phyloP scores from a whole-genome alignment of 768 basidiomycete genomes.

The Jaapia argillacea region DNA sequence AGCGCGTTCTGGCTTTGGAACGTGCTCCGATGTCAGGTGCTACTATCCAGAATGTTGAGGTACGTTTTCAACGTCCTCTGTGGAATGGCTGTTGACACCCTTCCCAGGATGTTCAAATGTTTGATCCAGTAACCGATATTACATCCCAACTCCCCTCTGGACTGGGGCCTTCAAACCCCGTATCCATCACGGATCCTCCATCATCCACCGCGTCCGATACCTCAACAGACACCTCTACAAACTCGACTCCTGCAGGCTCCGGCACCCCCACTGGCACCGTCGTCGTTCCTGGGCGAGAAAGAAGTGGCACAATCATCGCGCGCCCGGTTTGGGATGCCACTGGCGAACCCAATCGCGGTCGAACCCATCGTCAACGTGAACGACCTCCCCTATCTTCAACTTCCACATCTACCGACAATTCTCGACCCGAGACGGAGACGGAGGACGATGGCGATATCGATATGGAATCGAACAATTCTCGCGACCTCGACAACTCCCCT shows the following conservation, averaged over 20 bases:
- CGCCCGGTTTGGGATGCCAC: constrained; percentile 46
- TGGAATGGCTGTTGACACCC: background rate
- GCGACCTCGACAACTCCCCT: constrained; percentile 15
- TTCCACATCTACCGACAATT: constrained; percentile 33
- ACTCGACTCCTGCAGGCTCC: constrained; percentile 47
- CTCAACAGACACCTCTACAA: constrained; percentile 50
- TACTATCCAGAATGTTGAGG: no score
- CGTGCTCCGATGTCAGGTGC: background rate
- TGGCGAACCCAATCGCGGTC: background rate
- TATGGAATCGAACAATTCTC: constrained; percentile 33
- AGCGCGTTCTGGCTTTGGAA: constrained; percentile 6
- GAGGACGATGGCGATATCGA: constrained; percentile 68
- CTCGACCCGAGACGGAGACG: constrained; percentile 64
- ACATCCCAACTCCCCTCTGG: no score
- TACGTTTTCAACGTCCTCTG: background rate
- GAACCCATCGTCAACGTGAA: constrained; percentile 6
- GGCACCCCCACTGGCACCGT: constrained; percentile 55
- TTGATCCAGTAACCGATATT: no score
- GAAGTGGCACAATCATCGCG: constrained; percentile 68
- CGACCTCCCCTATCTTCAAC: constrained; percentile 13
- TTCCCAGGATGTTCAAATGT: background rate
- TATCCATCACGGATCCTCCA: no score
- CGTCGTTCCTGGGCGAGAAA: constrained; percentile 51
- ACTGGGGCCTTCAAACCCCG: no score
- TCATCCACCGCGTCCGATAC: constrained; percentile 27